Conservation (phyloP, 108 stramenopile genomes). For the Bacterosira constricta region DNA sequence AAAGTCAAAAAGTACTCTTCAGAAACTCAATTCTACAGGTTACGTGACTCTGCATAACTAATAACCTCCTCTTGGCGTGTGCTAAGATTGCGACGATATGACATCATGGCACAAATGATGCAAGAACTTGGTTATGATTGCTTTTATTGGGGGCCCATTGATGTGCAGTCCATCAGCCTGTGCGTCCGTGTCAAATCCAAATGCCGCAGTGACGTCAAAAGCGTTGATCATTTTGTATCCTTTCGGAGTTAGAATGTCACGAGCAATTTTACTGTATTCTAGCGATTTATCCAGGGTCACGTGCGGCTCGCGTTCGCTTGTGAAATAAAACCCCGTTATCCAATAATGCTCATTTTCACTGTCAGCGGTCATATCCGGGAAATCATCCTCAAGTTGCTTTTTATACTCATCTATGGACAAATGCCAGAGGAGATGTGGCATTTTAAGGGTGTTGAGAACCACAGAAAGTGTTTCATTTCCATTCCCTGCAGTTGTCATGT, state of each 20-base stretch:
- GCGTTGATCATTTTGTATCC: slow-evolving; percentile 54
- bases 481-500: background rate
- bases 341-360: slow-evolving; percentile 22
- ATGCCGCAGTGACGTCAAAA: slow-evolving; percentile 48
- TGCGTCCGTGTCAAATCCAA: slow-evolving; percentile 40
- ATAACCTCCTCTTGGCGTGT: too few species aligned
- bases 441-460: slow-evolving; percentile 21
- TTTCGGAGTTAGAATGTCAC: slow-evolving; percentile 25
- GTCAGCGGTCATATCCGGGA: slow-evolving; percentile 1
- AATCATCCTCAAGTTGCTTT: slow-evolving; percentile 2
- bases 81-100: background rate
- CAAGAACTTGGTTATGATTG: slow-evolving; percentile 52
- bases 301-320: slow-evolving; percentile 34
- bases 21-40: too few species aligned
- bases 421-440: slow-evolving; percentile 43
- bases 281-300: slow-evolving; percentile 21
- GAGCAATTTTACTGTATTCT: slow-evolving; percentile 17
- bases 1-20: too few species aligned
- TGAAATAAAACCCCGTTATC: slow-evolving; percentile 23
- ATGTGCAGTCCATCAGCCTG: slow-evolving; percentile 51
- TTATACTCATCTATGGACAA: slow-evolving; percentile 1
- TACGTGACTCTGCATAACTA: too few species aligned
- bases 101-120: slow-evolving; percentile 42
- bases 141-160: slow-evolving; percentile 41
- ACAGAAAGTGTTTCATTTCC: too few species aligned